Evolutionary conservation across 2,329 filamentous ascomycete species (phyloP).

Genomic region (Cladophialophora carrionii): DNA sequence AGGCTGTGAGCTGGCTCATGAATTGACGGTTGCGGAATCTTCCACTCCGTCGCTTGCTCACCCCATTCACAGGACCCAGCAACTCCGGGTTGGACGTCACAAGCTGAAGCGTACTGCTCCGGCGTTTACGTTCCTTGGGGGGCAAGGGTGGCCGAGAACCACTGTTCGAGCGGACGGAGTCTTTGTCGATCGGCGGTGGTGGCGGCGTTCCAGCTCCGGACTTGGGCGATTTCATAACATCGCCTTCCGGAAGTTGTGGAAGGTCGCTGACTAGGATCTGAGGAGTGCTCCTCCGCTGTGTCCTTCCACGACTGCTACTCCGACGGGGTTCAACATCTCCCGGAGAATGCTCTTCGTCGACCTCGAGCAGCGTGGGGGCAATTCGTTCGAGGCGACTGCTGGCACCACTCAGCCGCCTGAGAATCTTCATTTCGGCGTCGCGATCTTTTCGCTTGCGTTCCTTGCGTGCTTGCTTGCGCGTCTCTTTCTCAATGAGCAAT

Average conservation of each 20-base stretch:
- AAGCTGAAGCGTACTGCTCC: slow-evolving; percentile 83
- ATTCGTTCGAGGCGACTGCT: slow-evolving; percentile 84
- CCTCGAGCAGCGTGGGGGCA: slow-evolving; percentile 74
- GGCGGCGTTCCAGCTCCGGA: slow-evolving; percentile 56
- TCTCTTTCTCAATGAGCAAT: slow-evolving; percentile 88
- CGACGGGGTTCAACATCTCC: slow-evolving; percentile 49
- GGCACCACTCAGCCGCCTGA: slow-evolving; percentile 82
- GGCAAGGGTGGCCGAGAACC: slow-evolving; percentile 80
- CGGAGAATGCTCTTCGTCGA: slow-evolving; percentile 71
- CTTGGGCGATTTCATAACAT: slow-evolving; percentile 43
- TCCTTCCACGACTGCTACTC: slow-evolving; percentile 67
- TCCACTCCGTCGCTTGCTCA: slow-evolving; percentile 49
- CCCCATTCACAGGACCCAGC: slow-evolving; percentile 58
- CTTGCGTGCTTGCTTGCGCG: slow-evolving; percentile 77
- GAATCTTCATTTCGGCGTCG: slow-evolving; percentile 76
- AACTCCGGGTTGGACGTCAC: slow-evolving; percentile 72
- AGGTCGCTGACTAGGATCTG: slow-evolving; percentile 73
- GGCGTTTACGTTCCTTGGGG: slow-evolving; percentile 81
- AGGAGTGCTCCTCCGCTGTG: slow-evolving; percentile 69
- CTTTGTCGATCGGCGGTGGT: slow-evolving; percentile 75
- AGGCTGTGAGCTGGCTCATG: slow-evolving; percentile 66
- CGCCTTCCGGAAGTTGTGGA: slow-evolving; percentile 73
- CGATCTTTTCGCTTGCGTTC: slow-evolving; percentile 84
- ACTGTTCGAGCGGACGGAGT: slow-evolving; percentile 73
- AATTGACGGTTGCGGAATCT: slow-evolving; percentile 36